Evolutionary conservation across 2,329 filamentous ascomycete species (phyloP), one percentile per base, ranked within the genome.

Genomic region (Fonsecaea pedrosoi): DNA sequence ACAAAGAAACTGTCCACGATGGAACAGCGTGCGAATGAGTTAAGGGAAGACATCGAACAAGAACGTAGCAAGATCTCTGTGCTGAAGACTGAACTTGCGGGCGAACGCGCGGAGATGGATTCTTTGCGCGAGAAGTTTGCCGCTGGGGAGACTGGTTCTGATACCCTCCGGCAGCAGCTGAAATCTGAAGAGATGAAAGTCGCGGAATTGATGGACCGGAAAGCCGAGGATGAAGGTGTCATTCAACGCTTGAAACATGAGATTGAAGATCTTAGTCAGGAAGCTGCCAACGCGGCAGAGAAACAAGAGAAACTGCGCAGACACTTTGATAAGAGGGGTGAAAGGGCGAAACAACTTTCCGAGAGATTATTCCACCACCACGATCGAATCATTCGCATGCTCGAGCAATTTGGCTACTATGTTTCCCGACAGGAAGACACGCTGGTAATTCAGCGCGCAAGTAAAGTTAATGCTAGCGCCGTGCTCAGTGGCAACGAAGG

Each of bases 361-460:
- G 90, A 93, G 74, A 88, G 89, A 64, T 83, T 97, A 3, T 96
- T 92, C 76, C 85, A 88, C 1, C 92, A 97, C 69, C 94, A 95
- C 69, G 91, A 96, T 72, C 89, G 92, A 30, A 83, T 97, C n/a
- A 86, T 87, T 66, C 88, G 90, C 60, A 87, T 99, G 56, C 83
- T 99, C 0, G 94, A 98, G 75, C 87, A 92, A 35, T 84, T 98
- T 4, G 94, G 94, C 12, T 97, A 95, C 75, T 88, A 90, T 0
- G 86, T 98, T 15, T 87, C 88, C 2, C 88, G 92, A 38, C 88
- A 92, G 69, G 88, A 90, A 48, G 87, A 87, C 7, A 84, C 84
- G 13, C 92, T 96, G 86, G 79, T 86, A 1, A 89, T 97, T 57
- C 91, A 92, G 74, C 91, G 92, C 64, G 84, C 85, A 1, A 87